Conservation (phyloP, 2,329 filamentous ascomycete species). For the Verticillium isaacii region DNA sequence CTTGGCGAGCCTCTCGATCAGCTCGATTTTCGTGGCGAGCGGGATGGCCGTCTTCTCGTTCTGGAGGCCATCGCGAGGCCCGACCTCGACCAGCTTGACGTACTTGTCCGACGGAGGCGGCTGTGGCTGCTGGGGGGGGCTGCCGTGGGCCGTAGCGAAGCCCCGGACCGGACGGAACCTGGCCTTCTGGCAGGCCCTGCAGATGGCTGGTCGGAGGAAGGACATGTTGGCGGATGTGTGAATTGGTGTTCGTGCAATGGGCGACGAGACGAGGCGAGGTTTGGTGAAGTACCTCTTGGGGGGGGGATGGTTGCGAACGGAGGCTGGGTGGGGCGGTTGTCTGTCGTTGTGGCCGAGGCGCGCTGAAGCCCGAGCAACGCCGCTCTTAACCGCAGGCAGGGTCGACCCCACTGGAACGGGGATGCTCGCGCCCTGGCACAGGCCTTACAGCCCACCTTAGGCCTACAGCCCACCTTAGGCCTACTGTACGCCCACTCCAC, state of each 20-base stretch:
- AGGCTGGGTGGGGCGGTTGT: not conserved
- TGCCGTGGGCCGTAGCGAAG: constrained; percentile 33
- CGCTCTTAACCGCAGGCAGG: too few species aligned
- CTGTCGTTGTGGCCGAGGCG: too few species aligned
- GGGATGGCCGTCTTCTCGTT: constrained; percentile 73
- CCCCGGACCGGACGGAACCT: constrained; percentile 22
- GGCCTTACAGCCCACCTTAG: too few species aligned
- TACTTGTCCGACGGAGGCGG: constrained; percentile 30
- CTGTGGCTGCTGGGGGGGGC: constrained; percentile 11
- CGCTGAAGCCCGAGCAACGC: not conserved
- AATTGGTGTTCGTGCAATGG: not conserved
- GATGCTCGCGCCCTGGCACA: too few species aligned
- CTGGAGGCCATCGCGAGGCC: constrained; percentile 80
- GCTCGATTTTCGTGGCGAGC: constrained; percentile 67
- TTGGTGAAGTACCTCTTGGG: not conserved
- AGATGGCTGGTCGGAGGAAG: constrained; percentile 29
- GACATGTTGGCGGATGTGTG: constrained; percentile 21
- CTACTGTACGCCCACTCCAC: too few species aligned
- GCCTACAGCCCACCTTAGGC: too few species aligned
- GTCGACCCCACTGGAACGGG: too few species aligned
- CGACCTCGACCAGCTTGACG: constrained; percentile 73
- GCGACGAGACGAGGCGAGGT: not conserved
- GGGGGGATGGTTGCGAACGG: not conserved
- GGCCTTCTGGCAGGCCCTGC: constrained; percentile 31
- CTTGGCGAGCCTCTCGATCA: constrained; percentile 64